Percentiles rank a stretch among this genome's conserved stretches.
These are phyloP conservation scores for Trichoderma sp. DNA, from an alignment of 2,329 filamentous ascomycete species.

Conservation along the genomic window DNA sequence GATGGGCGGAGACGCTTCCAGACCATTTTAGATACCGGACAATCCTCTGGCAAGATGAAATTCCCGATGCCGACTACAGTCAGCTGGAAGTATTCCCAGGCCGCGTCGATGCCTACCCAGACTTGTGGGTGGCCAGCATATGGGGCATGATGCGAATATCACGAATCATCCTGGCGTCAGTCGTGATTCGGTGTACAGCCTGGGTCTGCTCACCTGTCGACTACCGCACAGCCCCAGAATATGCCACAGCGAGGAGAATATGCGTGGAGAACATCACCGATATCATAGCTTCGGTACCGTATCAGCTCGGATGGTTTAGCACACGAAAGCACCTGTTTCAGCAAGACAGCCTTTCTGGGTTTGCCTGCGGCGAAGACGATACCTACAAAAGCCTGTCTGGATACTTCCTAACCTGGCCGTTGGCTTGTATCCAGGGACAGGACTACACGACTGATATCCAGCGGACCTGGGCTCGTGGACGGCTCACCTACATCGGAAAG, in stretches of 20 bases:
- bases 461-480: slow-evolving; percentile 55
- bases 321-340: slow-evolving; percentile 45
- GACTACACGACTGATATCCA: slow-evolving; percentile 63
- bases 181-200: slow-evolving; percentile 60
- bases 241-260: slow-evolving; percentile 54
- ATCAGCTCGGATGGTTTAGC: slow-evolving; percentile 60
- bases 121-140: slow-evolving; percentile 59
- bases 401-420: slow-evolving; percentile 61
- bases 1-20: slow-evolving; percentile 54
- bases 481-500: slow-evolving; percentile 56
- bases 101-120: slow-evolving; percentile 59
- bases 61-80: slow-evolving; percentile 53
- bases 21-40: slow-evolving; percentile 53
- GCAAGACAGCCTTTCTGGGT: slow-evolving; percentile 45
- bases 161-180: slow-evolving; percentile 55
- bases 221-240: slow-evolving; percentile 63
- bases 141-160: slow-evolving; percentile 58
- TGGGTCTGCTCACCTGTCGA: slow-evolving; percentile 63
- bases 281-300: slow-evolving; percentile 63
- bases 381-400: slow-evolving; percentile 56
- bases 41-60: slow-evolving; percentile 58
- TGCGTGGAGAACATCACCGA: slow-evolving; percentile 58
- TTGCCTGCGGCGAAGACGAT: slow-evolving; percentile 52
- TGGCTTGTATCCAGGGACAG: slow-evolving; percentile 54
- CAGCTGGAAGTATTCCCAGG: slow-evolving; percentile 61